A percentile compares a stretch with the other conserved stretches of the same genome.
Evolutionary conservation across 2,329 filamentous ascomycete species (phyloP).

Genomic region (Cordyceps cateniannulata): DNA sequence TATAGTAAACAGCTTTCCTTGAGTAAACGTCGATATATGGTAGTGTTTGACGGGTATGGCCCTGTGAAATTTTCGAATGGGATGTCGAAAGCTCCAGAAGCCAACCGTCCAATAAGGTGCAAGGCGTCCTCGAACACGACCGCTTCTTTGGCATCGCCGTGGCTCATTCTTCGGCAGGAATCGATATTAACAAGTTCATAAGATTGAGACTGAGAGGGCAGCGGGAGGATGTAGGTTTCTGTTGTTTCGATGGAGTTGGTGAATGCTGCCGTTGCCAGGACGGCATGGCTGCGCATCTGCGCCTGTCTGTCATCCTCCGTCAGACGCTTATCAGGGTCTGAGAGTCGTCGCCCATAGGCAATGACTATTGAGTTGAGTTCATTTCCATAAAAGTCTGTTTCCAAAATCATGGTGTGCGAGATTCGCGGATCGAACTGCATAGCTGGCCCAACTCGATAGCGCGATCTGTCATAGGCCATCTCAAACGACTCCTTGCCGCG

Average conservation of each 20-base stretch:
- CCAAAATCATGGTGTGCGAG: slow-evolving; percentile 10
- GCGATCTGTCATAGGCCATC: slow-evolving; percentile 3
- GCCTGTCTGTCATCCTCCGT: slow-evolving; percentile 7
- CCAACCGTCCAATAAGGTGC: background rate
- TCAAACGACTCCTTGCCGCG: slow-evolving; percentile 6
- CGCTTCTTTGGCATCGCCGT: background rate
- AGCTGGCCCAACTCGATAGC: background rate
- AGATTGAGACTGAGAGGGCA: background rate
- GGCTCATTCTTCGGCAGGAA: background rate
- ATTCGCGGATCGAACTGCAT: slow-evolving; percentile 4
- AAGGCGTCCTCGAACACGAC: background rate
- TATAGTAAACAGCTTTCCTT: background rate
- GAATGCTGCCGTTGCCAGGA: slow-evolving; percentile 2
- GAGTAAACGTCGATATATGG: slow-evolving; percentile 1
- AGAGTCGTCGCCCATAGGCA: slow-evolving; percentile 7
- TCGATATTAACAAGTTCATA: slow-evolving; percentile 8
- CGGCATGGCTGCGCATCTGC: slow-evolving; percentile 4
- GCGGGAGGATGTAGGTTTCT: background rate
- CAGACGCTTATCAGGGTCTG: slow-evolving; percentile 4
- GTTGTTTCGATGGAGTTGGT: slow-evolving; percentile 10
- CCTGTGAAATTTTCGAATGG: slow-evolving; percentile 8
- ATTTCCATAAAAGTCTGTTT: slow-evolving; percentile 15
- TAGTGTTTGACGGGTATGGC: background rate
- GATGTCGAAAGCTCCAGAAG: slow-evolving; percentile 3
- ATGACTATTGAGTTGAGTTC: background rate